A percentile compares a stretch with the other conserved stretches of the same genome.
These are phyloP conservation scores for Clitoria ternatea DNA, from an alignment of 306 rosid species.

Conservation along the genomic window DNA sequence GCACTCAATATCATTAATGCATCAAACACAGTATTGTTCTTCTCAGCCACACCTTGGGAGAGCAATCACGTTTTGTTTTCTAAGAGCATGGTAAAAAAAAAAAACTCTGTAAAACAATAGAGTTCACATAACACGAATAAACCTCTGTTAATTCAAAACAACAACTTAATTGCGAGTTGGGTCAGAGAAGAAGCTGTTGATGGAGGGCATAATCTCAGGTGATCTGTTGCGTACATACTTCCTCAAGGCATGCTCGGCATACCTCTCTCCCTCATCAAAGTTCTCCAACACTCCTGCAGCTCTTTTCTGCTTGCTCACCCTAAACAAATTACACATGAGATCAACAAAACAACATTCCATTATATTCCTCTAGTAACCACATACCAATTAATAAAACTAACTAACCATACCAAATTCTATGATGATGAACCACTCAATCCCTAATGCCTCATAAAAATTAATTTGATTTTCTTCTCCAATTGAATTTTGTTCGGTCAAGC, in stretches of 20 bases:
- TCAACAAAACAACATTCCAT: not conserved
- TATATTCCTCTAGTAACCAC: not conserved
- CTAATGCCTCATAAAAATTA: not conserved
- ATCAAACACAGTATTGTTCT: slow-evolving; percentile 18
- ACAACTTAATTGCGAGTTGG: slow-evolving; percentile 52
- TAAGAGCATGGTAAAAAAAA: not conserved
- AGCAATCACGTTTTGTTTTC: slow-evolving; percentile 18
- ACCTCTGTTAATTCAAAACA: not conserved
- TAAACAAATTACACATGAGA: slow-evolving; percentile 1
- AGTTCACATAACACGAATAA: slow-evolving; percentile 2
- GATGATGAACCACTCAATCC: not conserved
- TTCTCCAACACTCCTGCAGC: slow-evolving; percentile 90
- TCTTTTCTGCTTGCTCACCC: slow-evolving; percentile 76
- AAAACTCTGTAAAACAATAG: not conserved
- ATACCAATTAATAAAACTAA: not conserved
- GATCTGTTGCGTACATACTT: slow-evolving; percentile 63
- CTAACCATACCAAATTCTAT: not conserved
- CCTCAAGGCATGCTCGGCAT: slow-evolving; percentile 63
- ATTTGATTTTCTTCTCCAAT: not conserved
- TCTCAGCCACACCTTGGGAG: slow-evolving; percentile 26
- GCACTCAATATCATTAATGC: not conserved
- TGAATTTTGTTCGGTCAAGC: not conserved
- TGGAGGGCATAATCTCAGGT: slow-evolving; percentile 76
- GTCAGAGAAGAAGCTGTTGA: slow-evolving; percentile 72
- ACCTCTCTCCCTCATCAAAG: slow-evolving; percentile 75